Percentiles rank a stretch among this genome's conserved stretches.
Evolutionary conservation across 2,329 filamentous ascomycete species (phyloP).

Genomic region (Claviceps pusilla): DNA sequence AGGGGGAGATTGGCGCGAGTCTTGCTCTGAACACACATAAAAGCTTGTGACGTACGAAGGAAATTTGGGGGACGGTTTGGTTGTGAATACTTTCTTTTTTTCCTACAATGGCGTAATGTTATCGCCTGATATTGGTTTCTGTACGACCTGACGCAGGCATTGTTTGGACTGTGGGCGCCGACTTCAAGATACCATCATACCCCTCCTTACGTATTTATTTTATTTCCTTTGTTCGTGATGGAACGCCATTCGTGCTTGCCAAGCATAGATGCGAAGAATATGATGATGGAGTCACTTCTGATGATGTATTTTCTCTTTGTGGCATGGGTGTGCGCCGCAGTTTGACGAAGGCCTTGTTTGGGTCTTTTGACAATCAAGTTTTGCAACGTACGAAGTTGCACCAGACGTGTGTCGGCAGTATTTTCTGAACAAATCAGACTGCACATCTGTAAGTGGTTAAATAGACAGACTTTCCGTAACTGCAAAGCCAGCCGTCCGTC

Average conservation of each 20-base stretch:
- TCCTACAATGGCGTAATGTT: constrained; percentile 10
- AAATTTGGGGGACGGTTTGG: neutral
- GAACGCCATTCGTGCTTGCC: constrained; percentile 5
- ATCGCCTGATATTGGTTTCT: constrained; percentile 7
- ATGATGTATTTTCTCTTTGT: neutral
- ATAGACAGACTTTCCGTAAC: no score
- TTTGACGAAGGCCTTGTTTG: neutral
- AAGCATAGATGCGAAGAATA: neutral
- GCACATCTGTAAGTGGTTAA: no score
- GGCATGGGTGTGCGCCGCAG: neutral
- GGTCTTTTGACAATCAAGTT: neutral
- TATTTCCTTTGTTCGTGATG: constrained; percentile 9
- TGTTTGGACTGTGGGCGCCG: constrained; percentile 15
- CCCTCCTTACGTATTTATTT: neutral
- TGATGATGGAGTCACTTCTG: constrained; percentile 6
- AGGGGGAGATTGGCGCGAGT: no score
- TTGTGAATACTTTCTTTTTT: constrained; percentile 2
- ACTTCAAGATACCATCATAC: constrained; percentile 21
- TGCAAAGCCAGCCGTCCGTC: no score
- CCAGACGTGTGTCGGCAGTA: no score
- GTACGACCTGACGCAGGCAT: constrained; percentile 11
- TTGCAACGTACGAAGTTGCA: no score
- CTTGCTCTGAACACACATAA: neutral
- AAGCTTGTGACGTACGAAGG: neutral
- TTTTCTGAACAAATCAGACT: no score